Evolutionary conservation across 129 eudicot species (phyloP).

Genomic region (Tanacetum coccineum): DNA sequence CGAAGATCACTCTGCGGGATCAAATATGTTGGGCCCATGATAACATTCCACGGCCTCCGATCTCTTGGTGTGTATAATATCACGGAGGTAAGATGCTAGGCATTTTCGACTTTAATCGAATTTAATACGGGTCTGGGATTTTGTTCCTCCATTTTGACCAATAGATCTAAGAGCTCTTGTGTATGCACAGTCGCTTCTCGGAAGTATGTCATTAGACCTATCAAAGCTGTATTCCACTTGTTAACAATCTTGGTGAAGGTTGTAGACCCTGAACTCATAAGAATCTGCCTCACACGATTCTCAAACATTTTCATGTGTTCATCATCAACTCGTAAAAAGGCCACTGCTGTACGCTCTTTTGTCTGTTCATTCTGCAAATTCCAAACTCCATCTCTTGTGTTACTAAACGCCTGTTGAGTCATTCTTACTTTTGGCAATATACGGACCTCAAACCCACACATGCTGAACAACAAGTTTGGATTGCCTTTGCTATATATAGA

Average conservation of each 20-base stretch:
- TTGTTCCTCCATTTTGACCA: conserved; percentile 95
- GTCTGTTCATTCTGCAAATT: conserved; percentile 98
- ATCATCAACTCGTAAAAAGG: conserved; percentile 95
- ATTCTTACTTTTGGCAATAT: conserved; percentile 92
- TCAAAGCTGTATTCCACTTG: conserved; percentile 98
- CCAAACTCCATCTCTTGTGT: conserved; percentile 94
- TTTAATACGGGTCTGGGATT: conserved; percentile 99
- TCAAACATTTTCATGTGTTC: conserved; percentile 99
- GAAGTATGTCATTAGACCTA: conserved; percentile 95
- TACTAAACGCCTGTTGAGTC: conserved; percentile 99
- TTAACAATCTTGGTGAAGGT: conserved; percentile 95
- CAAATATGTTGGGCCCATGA: conserved; percentile 99
- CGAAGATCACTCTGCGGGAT: conserved; percentile 98
- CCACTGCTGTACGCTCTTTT: conserved; percentile 94
- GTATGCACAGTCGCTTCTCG: conserved; percentile 99
- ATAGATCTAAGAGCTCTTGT: conserved; percentile 81
- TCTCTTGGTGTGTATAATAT: conserved; percentile 98
- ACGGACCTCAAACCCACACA: conserved; percentile 98
- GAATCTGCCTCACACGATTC: conserved; percentile 97
- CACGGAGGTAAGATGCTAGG: conserved; percentile 99
- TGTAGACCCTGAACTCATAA: conserved; percentile 98
- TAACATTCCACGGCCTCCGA: conserved; percentile 97
- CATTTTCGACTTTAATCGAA: conserved; percentile 95
- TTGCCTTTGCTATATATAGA: conserved; percentile 98
- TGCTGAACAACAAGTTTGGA: conserved; percentile 93